Base-by-base conservation (phyloP, 352 stramenopile genomes). In the Phytopythium cucurbitacearum region DNA sequence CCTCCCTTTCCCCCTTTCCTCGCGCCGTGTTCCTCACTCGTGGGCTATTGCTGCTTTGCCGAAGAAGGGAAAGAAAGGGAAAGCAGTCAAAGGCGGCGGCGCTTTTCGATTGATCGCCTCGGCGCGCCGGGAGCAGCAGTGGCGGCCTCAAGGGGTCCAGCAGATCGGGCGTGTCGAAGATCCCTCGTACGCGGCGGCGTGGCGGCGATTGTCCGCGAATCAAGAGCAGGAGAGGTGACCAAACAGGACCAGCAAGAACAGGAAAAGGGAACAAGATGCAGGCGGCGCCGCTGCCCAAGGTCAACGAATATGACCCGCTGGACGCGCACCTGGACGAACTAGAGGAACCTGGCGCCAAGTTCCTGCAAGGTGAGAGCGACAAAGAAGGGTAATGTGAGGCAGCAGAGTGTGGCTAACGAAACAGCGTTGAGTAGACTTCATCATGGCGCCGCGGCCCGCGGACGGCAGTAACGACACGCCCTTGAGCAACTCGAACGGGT, bases 261-360 rank as follows among this genome's bases (percentile, higher is more conserved):
- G 11, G 45, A 40, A 32, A 12, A 40, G 39, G 5, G 7, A 28
- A 40, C 35, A 15, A 7, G 40, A 79, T 90, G 73, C 61, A 81
- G 73, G 65, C 73, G 60, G 55, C 71, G 59, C 64, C 67, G 46
- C 58, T 85, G 46, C 73, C 69, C 37, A 71, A 65, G 39, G 82
- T 69, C 59, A 58, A 82, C 40, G 78, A 91, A 64, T 80, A 84
- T 58, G 76, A 90, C 58, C 64, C 76, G 45, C 69, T 91, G 54
- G 78, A 89, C 48, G 74, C 75, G 40, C 73, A 89, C 48, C 53
- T 91, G 34, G 76, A 87, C 13, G 80, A 89, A 54, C 65, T 91
- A 47, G 80, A 91, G 53, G 75, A 83, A 46, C 73, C 80, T 4
- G 80, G 76, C 15, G 50, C 69, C 36, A 86, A 82, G 40, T 79